Evolutionary conservation across 83 land plant species (phyloP).

Genomic region (Larix sibirica): DNA sequence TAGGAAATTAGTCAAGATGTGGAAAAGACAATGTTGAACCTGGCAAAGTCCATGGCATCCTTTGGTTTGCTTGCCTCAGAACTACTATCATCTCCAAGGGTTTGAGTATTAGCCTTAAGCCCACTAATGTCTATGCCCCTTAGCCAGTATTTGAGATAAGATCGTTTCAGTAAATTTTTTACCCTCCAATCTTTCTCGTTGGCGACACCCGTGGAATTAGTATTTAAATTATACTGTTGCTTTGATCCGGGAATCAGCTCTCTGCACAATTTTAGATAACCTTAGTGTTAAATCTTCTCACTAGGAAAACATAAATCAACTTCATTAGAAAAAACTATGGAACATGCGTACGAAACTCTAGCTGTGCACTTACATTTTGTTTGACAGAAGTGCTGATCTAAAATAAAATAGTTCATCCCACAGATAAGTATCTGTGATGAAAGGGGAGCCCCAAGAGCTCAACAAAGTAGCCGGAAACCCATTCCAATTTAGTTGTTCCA

Average conservation of each 20-base stretch:
- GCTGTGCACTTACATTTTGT: background rate
- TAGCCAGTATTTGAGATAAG: slow-evolving; percentile 65
- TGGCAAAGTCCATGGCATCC: slow-evolving; percentile 58
- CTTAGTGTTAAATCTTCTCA: background rate
- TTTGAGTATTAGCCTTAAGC: slow-evolving; percentile 25
- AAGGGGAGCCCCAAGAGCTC: too few species aligned
- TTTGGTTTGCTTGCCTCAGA: slow-evolving; percentile 23
- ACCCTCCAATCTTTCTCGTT: slow-evolving; percentile 55
- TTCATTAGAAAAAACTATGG: background rate
- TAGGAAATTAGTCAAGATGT: background rate
- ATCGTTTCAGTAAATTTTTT: slow-evolving; percentile 44
- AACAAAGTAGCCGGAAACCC: too few species aligned
- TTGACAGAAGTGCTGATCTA: too few species aligned
- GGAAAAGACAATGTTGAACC: slow-evolving; percentile 23
- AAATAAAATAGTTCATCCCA: too few species aligned
- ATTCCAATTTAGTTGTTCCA: too few species aligned
- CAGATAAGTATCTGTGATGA: too few species aligned
- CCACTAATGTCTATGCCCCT: slow-evolving; percentile 36
- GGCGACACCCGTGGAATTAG: slow-evolving; percentile 18
- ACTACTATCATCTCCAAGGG: slow-evolving; percentile 22
- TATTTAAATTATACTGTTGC: slow-evolving; percentile 31
- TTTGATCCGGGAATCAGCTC: slow-evolving; percentile 27
- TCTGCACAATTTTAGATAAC: slow-evolving; percentile 9
- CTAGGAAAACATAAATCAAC: background rate
- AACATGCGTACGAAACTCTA: background rate